These are phyloP conservation scores for Acephala macrosclerotiorum DNA, from an alignment of 2,329 filamentous ascomycete species.

Conservation along the genomic window DNA sequence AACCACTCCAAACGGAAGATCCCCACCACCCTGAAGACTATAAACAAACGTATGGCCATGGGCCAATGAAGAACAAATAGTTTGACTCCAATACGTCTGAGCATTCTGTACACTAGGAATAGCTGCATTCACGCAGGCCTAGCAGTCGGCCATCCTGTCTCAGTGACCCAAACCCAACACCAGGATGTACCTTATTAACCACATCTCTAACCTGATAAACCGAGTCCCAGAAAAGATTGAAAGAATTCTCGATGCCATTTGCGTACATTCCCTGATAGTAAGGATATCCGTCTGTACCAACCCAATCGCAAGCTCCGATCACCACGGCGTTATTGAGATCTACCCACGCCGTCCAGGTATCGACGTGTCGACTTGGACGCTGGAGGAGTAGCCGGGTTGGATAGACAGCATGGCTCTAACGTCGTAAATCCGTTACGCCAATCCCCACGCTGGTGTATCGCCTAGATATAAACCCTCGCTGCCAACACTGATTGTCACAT, in stretches of 20 bases:
- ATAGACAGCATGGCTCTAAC: constrained; percentile 59
- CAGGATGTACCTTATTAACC: constrained; percentile 52
- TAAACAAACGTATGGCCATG: constrained; percentile 68
- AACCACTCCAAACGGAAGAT: constrained; percentile 50
- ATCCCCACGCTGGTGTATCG: constrained; percentile 49
- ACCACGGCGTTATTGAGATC: constrained; percentile 66
- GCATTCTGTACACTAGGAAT: constrained; percentile 64
- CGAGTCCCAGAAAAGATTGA: constrained; percentile 58
- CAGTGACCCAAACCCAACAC: constrained; percentile 67
- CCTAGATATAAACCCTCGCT: constrained; percentile 72
- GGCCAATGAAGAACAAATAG: constrained; percentile 65
- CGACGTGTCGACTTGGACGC: constrained; percentile 68
- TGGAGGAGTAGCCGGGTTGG: constrained; percentile 54
- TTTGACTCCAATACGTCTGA: constrained; percentile 67
- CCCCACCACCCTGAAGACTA: constrained; percentile 61
- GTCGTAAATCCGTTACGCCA: constrained; percentile 56
- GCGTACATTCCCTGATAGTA: constrained; percentile 67
- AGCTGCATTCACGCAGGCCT: constrained; percentile 62
- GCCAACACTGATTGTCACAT: constrained; percentile 71
- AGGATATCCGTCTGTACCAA: constrained; percentile 71
- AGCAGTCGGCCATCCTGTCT: constrained; percentile 70
- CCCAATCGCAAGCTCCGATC: constrained; percentile 67
- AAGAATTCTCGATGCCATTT: constrained; percentile 63
- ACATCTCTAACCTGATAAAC: constrained; percentile 42
- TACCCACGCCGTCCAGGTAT: constrained; percentile 71